Conservation (phyloP, 164 flowering plant genomes). For the Tetrastigma voinierianum region DNA sequence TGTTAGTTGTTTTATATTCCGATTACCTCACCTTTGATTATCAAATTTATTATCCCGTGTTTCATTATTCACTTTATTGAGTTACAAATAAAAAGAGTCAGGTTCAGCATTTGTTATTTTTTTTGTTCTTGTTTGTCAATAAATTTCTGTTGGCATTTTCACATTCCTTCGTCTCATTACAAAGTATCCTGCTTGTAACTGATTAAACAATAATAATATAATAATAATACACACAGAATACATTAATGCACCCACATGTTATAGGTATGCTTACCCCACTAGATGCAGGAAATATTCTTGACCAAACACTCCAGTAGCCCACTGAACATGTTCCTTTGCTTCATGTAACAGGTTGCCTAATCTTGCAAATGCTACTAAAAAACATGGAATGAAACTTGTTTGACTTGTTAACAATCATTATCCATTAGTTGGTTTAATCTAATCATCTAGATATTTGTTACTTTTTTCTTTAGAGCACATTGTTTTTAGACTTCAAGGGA, state of each 20-base stretch:
- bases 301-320: constrained; percentile 96
- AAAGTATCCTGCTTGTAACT: neutral
- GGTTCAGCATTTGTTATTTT: neutral
- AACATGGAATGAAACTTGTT: neutral
- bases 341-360: constrained; percentile 75
- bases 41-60: too few relatives aligned
- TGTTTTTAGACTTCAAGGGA: constrained; percentile 47
- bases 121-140: neutral
- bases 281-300: constrained; percentile 86
- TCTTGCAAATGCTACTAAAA: constrained; percentile 2
- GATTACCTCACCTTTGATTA: too few relatives aligned
- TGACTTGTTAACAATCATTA: neutral
- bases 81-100: too few relatives aligned
- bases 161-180: neutral
- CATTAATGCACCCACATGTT: constrained; percentile 8
- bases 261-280: constrained; percentile 97
- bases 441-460: neutral
- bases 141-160: neutral
- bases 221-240: too few relatives aligned
- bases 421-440: constrained; percentile 4
- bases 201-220: too few relatives aligned
- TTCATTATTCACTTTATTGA: too few relatives aligned
- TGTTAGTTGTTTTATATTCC: too few relatives aligned
- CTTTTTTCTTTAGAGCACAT: neutral
- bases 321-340: constrained; percentile 94